Evolutionary conservation across 1,284 basidiomycete species (phyloP).

Genomic region (Cutaneotrichosporon daszewskae): DNA sequence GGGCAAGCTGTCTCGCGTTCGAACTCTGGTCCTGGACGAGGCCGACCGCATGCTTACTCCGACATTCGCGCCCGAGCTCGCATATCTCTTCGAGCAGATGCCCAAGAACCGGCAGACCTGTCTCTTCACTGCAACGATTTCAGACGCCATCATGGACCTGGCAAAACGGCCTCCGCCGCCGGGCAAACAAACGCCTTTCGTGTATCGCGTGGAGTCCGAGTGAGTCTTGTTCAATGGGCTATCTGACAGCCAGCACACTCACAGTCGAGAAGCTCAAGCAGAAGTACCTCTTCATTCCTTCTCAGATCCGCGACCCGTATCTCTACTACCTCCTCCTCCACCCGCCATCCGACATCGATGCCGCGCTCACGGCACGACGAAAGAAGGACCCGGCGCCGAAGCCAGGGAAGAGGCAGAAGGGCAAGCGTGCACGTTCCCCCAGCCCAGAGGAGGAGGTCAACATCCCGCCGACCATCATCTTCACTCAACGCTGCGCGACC

Average conservation of each 20-base stretch:
- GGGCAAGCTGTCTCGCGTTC: conserved; percentile 78
- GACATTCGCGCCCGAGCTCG: conserved; percentile 82
- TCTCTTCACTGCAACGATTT: conserved; percentile 93
- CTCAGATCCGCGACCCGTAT: conserved; percentile 89
- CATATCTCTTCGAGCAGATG: conserved; percentile 69
- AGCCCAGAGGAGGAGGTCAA: conserved; percentile 48
- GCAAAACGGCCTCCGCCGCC: conserved; percentile 66
- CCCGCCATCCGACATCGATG: conserved; percentile 67
- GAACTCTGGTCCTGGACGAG: conserved; percentile 90
- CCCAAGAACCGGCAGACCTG: conserved; percentile 88
- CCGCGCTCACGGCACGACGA: conserved; percentile 33
- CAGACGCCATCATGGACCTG: conserved; percentile 75
- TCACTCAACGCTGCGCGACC: conserved; percentile 78
- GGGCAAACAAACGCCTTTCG: conserved; percentile 81
- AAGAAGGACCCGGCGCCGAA: conserved; percentile 35
- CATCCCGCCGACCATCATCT: conserved; percentile 88
- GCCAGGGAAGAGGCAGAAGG: conserved; percentile 2
- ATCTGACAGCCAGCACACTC: conserved; percentile 57
- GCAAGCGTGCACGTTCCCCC: conserved; percentile 28
- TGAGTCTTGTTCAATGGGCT: conserved; percentile 47
- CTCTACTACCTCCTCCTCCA: conserved; percentile 84
- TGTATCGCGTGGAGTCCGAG: conserved; percentile 75
- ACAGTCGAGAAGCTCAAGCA: conserved; percentile 83
- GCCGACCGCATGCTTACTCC: conserved; percentile 88
- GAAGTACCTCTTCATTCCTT: conserved; percentile 86